Evolutionary conservation across 2,329 filamentous ascomycete species (phyloP).

Genomic region (Xylaria sp.): DNA sequence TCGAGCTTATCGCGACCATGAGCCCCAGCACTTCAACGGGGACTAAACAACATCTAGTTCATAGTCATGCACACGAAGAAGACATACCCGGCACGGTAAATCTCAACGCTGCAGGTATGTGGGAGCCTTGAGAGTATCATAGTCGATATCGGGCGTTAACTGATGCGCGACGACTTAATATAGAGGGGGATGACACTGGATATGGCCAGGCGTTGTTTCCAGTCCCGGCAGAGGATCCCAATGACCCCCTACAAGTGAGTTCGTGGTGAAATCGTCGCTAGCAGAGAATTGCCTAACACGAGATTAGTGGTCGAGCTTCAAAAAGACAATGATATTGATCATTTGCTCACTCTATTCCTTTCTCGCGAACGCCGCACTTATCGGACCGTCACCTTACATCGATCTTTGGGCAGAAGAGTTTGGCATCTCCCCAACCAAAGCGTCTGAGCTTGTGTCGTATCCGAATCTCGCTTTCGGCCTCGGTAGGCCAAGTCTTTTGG

Average conservation of each 20-base stretch:
- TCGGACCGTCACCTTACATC: slow-evolving; percentile 70
- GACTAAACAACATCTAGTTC: slow-evolving; percentile 41
- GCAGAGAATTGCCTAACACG: slow-evolving; percentile 25
- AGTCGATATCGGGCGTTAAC: background rate
- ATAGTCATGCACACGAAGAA: slow-evolving; percentile 49
- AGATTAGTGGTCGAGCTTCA: slow-evolving; percentile 63
- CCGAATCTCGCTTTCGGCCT: slow-evolving; percentile 71
- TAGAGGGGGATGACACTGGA: slow-evolving; percentile 48
- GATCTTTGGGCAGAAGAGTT: slow-evolving; percentile 65
- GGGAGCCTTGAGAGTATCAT: background rate
- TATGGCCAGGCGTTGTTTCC: slow-evolving; percentile 48
- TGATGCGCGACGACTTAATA: slow-evolving; percentile 13
- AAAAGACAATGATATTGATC: slow-evolving; percentile 68
- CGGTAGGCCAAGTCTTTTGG: slow-evolving; percentile 44
- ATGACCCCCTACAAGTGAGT: slow-evolving; percentile 47
- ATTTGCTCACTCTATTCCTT: slow-evolving; percentile 69
- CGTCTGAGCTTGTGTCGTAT: slow-evolving; percentile 69
- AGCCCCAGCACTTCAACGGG: slow-evolving; percentile 26
- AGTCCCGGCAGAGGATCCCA: slow-evolving; percentile 47
- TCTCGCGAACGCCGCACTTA: slow-evolving; percentile 65
- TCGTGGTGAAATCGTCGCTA: background rate
- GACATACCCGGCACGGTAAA: slow-evolving; percentile 47
- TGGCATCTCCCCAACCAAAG: slow-evolving; percentile 59
- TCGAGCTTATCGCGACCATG: slow-evolving; percentile 32
- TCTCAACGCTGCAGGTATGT: slow-evolving; percentile 45